A percentile compares a stretch with the other conserved stretches of the same genome.
These are phyloP conservation scores for Achlya hypogyna DNA, from an alignment of 352 stramenopile genomes.

Conservation along the genomic window DNA sequence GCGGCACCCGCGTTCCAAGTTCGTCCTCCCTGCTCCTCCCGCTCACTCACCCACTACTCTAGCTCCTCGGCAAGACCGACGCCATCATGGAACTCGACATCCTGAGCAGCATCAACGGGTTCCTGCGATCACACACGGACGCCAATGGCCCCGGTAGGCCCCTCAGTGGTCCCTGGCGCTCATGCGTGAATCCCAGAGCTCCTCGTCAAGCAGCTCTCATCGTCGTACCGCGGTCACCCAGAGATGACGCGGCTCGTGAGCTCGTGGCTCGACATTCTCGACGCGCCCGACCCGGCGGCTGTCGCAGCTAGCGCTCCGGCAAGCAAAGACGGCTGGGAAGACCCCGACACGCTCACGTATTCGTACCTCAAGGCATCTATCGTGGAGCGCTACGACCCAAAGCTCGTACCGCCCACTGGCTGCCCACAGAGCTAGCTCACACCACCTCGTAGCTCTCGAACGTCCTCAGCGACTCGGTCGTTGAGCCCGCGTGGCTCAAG, in stretches of 20 bases:
- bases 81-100: conserved; percentile 81
- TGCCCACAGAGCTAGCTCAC: background rate
- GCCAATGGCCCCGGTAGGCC: conserved; percentile 46
- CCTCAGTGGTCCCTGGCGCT: background rate
- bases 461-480: conserved; percentile 64
- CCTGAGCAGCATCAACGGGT: conserved; percentile 72
- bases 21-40: too few relatives aligned
- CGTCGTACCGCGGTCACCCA: conserved; percentile 74
- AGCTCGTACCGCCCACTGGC: conserved; percentile 35
- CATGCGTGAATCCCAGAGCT: conserved; percentile 44
- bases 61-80: conserved; percentile 54
- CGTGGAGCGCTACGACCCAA: conserved; percentile 74
- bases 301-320: conserved; percentile 34
- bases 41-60: background rate
- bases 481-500: conserved; percentile 73
- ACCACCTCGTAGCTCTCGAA: conserved; percentile 47
- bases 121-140: conserved; percentile 65
- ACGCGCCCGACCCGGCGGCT: background rate
- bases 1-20: conserved; percentile 48
- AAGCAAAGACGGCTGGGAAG: conserved; percentile 59
- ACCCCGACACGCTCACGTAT: conserved; percentile 70
- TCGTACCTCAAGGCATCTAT: conserved; percentile 65
- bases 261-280: conserved; percentile 53
- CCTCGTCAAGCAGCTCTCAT: conserved; percentile 77
- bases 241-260: conserved; percentile 82